Base-by-base conservation (phyloP, 1,284 basidiomycete species). In the Sporisorium scitamineum region DNA sequence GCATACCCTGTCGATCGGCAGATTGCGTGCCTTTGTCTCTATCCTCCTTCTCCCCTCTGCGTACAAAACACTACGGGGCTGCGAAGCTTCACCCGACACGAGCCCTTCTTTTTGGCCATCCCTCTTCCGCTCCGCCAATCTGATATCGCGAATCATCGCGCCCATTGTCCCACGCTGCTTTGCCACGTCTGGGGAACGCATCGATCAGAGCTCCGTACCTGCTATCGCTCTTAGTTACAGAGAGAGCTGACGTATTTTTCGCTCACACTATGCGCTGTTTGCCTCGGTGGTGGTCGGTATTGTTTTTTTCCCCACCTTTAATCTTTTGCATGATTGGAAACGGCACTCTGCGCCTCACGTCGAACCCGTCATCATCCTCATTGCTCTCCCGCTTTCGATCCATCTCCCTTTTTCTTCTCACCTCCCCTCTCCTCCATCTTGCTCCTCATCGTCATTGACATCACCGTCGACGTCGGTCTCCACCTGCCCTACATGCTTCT, bases 341-440 rank as follows among this genome's bases (percentile, higher is more conserved):
- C 54, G 29, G 41, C 54, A 31, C n/a, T 45, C 42, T 55, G 41
- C 54, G 54, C 54, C 18, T 45, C 42, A 26, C 29, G 54, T 55
- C 54, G 54, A 55, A 55, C 41, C 54, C 41, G 54, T 55, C 54
- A 55, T 55, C 54, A n/a, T 44, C 54, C 27, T 34, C 41, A 22
- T n/a, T 50, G 29, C 44, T 22, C 29, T 53, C 58, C 26, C 31
- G 20, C 50, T 54, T 42, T 53, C 8, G 32, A 13, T 22, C 24
- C 45, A 26, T 48, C 45, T 32, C 32, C 18, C 29, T 14, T 14
- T 31, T 29, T 54, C 27, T 26, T 16, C 29, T 8, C 50, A 14
- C n/a, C 32, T 45, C 20, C 39, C 37, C 27, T 45, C 51, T 24
- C 41, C 42, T 41, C 22, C 48, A 24, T 22, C 31, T 44, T 48